Percentiles rank a stretch among this genome's conserved stretches.
phyloP scores from a whole-genome alignment of 2,329 filamentous ascomycete species.

The Fusarium miscanthi region DNA sequence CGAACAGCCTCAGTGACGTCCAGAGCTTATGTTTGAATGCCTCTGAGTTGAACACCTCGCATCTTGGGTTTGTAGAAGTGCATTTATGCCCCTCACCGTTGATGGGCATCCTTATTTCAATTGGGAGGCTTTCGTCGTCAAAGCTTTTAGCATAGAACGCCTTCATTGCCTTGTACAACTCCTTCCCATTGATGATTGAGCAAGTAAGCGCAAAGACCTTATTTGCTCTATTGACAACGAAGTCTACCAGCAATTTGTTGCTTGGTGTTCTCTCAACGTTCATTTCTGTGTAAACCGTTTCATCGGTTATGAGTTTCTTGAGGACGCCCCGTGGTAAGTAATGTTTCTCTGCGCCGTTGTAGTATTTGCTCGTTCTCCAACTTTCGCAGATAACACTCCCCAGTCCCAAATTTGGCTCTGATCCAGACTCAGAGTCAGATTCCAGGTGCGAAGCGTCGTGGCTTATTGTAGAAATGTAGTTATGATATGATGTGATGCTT shows the following conservation, averaged over 20 bases:
- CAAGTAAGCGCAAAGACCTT: conserved; percentile 1
- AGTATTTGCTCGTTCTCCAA: neutral
- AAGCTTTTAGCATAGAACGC: neutral
- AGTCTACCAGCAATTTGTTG: neutral
- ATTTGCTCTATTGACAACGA: neutral
- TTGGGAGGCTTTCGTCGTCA: neutral
- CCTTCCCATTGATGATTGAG: neutral
- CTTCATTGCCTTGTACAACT: neutral
- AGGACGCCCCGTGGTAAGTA: neutral
- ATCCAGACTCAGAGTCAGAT: neutral
- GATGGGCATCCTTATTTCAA: neutral
- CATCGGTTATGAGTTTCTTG: neutral
- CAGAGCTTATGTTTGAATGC: neutral
- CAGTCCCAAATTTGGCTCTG: neutral
- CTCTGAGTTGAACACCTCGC: neutral
- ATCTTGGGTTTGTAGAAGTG: neutral
- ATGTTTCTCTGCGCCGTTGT: neutral
- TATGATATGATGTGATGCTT: neutral
- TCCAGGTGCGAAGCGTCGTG: no score
- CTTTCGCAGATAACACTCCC: neutral
- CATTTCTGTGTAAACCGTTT: neutral
- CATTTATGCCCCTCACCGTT: no score
- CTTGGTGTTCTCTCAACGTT: neutral
- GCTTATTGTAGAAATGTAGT: neutral
- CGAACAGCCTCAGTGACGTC: neutral